A percentile compares a stretch with the other conserved stretches of the same genome.
Evolutionary conservation across 2,329 filamentous ascomycete species (phyloP).

Genomic region (Cadophora gregata): DNA sequence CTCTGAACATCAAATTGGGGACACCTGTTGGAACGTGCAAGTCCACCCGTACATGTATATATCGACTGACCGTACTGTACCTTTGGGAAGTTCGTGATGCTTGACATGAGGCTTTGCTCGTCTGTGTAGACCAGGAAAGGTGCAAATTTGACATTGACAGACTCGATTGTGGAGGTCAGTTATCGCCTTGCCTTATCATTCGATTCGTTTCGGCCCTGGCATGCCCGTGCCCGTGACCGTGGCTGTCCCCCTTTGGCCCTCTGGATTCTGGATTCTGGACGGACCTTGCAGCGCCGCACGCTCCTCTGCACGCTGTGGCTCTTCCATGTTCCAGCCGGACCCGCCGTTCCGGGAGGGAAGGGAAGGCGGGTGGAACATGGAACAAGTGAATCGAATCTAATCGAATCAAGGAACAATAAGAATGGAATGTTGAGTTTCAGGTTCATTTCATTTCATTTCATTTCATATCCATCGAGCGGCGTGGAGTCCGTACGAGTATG

Average conservation of each 20-base stretch:
- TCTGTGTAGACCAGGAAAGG: background rate
- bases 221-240: background rate
- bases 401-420: background rate
- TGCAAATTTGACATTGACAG: background rate
- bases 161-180: background rate
- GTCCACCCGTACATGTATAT: background rate
- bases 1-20: background rate
- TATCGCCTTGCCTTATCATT: background rate
- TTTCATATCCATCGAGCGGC: conserved; percentile 10
- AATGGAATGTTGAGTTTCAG: background rate
- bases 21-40: background rate
- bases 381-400: conserved; percentile 10
- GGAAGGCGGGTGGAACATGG: conserved; percentile 4
- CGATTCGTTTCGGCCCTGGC: background rate
- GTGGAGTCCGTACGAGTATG: background rate
- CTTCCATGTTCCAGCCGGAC: no score
- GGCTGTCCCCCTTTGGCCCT: background rate
- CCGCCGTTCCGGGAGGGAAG: background rate
- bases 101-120: no score
- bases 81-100: no score
- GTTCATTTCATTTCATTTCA: no score
- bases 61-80: background rate
- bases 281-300: conserved; percentile 9
- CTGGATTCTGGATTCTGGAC: background rate
- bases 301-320: background rate